Evolutionary conservation across 2,329 filamentous ascomycete genomes (phyloP).

Genomic region (Chrysosporium keratinophilum): DNA sequence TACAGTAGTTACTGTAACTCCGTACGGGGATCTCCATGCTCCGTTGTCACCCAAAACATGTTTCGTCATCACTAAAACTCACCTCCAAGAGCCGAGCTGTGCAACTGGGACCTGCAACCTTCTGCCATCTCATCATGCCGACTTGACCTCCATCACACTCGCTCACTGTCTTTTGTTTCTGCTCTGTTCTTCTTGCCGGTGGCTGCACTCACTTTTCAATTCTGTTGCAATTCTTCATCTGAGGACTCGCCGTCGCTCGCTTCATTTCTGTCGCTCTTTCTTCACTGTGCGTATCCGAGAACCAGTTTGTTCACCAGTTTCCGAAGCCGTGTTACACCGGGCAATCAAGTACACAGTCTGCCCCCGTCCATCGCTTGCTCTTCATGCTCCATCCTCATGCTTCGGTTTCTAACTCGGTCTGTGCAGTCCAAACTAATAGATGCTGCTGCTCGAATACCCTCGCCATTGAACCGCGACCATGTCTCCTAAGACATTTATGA

Average conservation of each 20-base stretch:
- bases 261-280: not conserved
- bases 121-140: not conserved
- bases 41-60: not conserved
- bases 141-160: not conserved
- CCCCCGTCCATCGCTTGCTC: not conserved
- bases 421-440: not conserved
- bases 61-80: constrained; percentile 9
- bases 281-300: not conserved
- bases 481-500: constrained; percentile 50
- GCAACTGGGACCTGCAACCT: not conserved
- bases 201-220: not conserved
- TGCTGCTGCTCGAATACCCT: not conserved
- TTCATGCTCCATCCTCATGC: not conserved
- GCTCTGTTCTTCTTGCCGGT: not conserved
- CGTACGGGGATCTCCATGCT: not conserved
- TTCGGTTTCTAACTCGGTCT: not conserved
- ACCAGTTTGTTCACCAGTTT: not conserved
- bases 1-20: not conserved
- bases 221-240: not conserved
- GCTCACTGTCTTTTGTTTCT: not conserved
- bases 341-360: not conserved
- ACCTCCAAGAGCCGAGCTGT: not conserved
- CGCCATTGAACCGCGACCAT: not conserved
- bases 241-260: not conserved
- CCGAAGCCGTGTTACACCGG: not conserved